Conservation (phyloP, 2,329 filamentous ascomycete species). For the Myriosclerotinia curreyana region DNA sequence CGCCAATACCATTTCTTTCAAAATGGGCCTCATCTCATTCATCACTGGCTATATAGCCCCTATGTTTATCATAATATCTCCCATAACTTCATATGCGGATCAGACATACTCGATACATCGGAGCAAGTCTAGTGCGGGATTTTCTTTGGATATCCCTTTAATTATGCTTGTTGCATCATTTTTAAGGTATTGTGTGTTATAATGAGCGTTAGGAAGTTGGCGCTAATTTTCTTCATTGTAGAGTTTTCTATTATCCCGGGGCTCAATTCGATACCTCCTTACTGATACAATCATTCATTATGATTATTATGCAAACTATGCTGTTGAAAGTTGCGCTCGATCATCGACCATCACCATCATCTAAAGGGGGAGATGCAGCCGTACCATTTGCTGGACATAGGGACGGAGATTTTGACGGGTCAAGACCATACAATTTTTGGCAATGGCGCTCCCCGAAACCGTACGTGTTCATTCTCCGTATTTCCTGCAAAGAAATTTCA, state of each 20-base stretch:
- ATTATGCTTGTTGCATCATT: conserved; percentile 70
- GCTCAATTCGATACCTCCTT: conserved; percentile 62
- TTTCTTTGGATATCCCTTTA: conserved; percentile 67
- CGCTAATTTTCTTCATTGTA: conserved; percentile 36
- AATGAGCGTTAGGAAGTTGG: background rate
- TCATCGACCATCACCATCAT: conserved; percentile 57
- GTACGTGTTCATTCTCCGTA: conserved; percentile 39
- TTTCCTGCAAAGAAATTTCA: background rate
- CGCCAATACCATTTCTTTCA: conserved; percentile 18
- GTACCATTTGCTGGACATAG: conserved; percentile 56
- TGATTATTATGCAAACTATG: conserved; percentile 60
- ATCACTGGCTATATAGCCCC: conserved; percentile 58
- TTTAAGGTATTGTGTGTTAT: conserved; percentile 49
- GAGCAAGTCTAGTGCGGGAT: conserved; percentile 62
- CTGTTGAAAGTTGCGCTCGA: conserved; percentile 68
- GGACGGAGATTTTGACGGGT: conserved; percentile 40
- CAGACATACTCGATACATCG: conserved; percentile 64
- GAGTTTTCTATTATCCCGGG: conserved; percentile 69
- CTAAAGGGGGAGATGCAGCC: conserved; percentile 58
- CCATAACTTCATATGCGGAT: conserved; percentile 63
- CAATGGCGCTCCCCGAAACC: conserved; percentile 72
- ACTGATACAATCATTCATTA: conserved; percentile 62
- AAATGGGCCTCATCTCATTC: conserved; percentile 36
- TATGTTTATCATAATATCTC: conserved; percentile 61
- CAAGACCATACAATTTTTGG: conserved; percentile 75